Conservation (phyloP, 352 stramenopile genomes). For the Phytophthora nicotianae region DNA sequence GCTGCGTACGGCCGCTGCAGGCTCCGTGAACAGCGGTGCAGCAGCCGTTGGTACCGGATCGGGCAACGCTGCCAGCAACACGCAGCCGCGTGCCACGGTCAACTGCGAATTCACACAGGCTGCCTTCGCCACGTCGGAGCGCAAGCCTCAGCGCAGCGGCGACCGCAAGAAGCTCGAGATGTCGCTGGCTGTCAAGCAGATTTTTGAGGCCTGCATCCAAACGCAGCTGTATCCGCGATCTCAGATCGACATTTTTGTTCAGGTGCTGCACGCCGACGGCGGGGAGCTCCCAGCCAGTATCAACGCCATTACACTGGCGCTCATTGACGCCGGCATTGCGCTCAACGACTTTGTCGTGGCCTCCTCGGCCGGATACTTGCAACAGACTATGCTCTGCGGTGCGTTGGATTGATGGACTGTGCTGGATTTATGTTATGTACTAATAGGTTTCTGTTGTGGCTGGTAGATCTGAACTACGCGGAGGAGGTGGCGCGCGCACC, state of each 20-base stretch:
- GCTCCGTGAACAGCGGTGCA: slow-evolving; percentile 39
- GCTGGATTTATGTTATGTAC: not conserved
- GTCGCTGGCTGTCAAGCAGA: slow-evolving; percentile 90
- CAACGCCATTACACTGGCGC: slow-evolving; percentile 90
- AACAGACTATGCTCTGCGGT: slow-evolving; percentile 89
- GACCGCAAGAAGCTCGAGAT: slow-evolving; percentile 91
- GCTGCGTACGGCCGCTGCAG: slow-evolving; percentile 51
- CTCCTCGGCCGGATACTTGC: slow-evolving; percentile 89
- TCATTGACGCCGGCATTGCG: slow-evolving; percentile 92
- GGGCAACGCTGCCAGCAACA: slow-evolving; percentile 68
- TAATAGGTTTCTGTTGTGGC: slow-evolving; percentile 5
- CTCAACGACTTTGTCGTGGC: slow-evolving; percentile 93
- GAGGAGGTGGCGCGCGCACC: slow-evolving; percentile 89
- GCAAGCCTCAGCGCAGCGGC: slow-evolving; percentile 75
- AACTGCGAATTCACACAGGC: slow-evolving; percentile 90
- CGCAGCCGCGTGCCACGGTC: slow-evolving; percentile 69
- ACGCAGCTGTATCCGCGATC: slow-evolving; percentile 91
- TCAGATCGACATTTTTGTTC: slow-evolving; percentile 94
- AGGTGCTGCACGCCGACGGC: slow-evolving; percentile 91
- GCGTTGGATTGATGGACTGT: slow-evolving; percentile 11
- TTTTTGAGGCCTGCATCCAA: slow-evolving; percentile 91
- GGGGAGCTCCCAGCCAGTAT: slow-evolving; percentile 88
- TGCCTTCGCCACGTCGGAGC: slow-evolving; percentile 88
- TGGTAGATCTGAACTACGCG: slow-evolving; percentile 89
- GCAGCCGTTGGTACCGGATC: slow-evolving; percentile 58